Conservation (phyloP, 805 yeast species). For the Starmerella apicola region DNA sequence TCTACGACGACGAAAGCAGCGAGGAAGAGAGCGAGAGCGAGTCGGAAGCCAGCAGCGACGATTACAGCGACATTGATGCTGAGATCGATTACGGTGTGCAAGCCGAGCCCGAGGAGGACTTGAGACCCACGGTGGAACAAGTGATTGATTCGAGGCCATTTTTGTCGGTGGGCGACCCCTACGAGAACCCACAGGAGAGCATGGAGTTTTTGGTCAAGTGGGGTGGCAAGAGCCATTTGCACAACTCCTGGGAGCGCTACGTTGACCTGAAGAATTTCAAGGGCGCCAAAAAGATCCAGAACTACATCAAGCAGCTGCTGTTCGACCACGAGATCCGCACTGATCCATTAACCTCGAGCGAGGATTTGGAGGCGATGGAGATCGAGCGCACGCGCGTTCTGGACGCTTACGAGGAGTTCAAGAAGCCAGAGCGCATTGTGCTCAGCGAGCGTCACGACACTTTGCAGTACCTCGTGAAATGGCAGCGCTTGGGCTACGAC, state of each 20-base stretch:
- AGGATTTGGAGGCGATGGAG: slow-evolving; percentile 88
- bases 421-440: slow-evolving; percentile 79
- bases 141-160: slow-evolving; percentile 45
- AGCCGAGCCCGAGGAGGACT: slow-evolving; percentile 5
- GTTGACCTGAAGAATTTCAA: slow-evolving; percentile 34
- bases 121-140: slow-evolving; percentile 32
- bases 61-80: slow-evolving; percentile 5
- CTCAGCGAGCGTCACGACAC: slow-evolving; percentile 54
- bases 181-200: slow-evolving; percentile 44
- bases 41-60: slow-evolving; percentile 2
- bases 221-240: slow-evolving; percentile 78
- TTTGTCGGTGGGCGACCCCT: slow-evolving; percentile 26
- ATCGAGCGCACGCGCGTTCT: slow-evolving; percentile 73
- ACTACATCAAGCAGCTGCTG: slow-evolving; percentile 67
- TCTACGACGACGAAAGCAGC: slow-evolving; percentile 20
- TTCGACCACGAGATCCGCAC: slow-evolving; percentile 62
- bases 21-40: neutral
- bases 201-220: slow-evolving; percentile 62
- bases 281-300: slow-evolving; percentile 80
- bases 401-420: slow-evolving; percentile 74
- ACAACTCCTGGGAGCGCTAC: slow-evolving; percentile 87
- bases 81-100: slow-evolving; percentile 2
- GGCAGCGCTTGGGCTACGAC: slow-evolving; percentile 89
- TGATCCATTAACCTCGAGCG: slow-evolving; percentile 75
- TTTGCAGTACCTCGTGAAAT: slow-evolving; percentile 75